phyloP scores from a whole-genome alignment of 2,329 filamentous ascomycete genomes.

The Exophiala sp. region DNA sequence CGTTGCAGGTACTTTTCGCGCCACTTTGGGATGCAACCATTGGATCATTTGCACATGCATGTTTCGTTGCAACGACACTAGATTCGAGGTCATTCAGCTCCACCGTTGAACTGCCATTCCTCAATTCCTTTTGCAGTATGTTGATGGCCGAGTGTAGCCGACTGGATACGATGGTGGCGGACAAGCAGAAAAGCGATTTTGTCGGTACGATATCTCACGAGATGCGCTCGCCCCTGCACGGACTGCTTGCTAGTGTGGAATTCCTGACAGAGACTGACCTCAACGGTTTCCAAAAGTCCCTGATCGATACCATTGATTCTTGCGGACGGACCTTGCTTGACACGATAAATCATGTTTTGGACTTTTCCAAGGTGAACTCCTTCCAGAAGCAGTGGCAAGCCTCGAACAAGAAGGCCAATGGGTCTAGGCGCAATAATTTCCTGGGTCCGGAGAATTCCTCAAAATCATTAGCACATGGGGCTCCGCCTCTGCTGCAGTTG shows the following conservation, averaged over 20 bases:
- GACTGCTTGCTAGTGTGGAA: conserved; percentile 49
- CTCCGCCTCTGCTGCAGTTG: conserved; percentile 17
- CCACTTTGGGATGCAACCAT: conserved; percentile 49
- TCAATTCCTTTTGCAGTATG: conserved; percentile 40
- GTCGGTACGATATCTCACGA: conserved; percentile 53
- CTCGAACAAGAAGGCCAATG: conserved; percentile 11
- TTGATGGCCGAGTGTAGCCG: conserved; percentile 42
- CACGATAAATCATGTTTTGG: conserved; percentile 41
- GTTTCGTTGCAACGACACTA: conserved; percentile 10
- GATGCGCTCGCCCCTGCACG: conserved; percentile 47
- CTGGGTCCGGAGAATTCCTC: conserved; percentile 12
- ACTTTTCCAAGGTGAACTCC: conserved; percentile 37
- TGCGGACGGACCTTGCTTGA: conserved; percentile 52
- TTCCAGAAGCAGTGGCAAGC: conserved; percentile 33
- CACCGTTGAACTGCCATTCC: conserved; percentile 38
- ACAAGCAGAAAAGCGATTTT: conserved; percentile 52
- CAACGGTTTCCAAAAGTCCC: conserved; percentile 40
- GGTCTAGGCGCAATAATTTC: conserved; percentile 31
- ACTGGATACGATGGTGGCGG: conserved; percentile 41
- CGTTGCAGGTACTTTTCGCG: conserved; percentile 47
- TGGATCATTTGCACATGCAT: conserved; percentile 15
- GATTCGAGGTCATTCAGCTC: conserved; percentile 39
- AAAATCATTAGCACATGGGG: conserved; percentile 13
- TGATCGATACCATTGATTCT: conserved; percentile 48
- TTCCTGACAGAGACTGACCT: conserved; percentile 45